Conservation (phyloP, 192 early-diverging fungal species). For the Mortierella claussenii region DNA sequence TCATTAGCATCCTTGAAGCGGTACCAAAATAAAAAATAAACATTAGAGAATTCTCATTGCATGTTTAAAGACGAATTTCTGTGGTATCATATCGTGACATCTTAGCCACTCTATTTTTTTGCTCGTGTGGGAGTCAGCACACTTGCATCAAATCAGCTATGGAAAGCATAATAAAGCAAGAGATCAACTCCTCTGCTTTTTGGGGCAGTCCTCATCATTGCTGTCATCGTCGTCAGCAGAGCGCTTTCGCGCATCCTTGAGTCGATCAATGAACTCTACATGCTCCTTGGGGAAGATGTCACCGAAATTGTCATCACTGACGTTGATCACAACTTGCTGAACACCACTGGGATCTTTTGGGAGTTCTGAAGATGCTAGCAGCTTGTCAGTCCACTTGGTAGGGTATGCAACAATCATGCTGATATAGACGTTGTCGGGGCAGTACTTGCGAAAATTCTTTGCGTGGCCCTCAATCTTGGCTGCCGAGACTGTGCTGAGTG, state of each 20-base stretch:
- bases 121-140: not conserved
- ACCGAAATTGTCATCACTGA: constrained; percentile 16
- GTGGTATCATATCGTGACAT: too few relatives aligned
- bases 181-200: too few relatives aligned
- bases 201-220: too few relatives aligned
- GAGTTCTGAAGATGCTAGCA: not conserved
- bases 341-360: not conserved
- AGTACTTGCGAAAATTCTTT: constrained; percentile 16
- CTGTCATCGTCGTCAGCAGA: constrained; percentile 9
- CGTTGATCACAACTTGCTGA: constrained; percentile 22
- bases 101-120: not conserved
- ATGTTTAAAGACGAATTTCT: too few relatives aligned
- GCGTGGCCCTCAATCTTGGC: constrained; percentile 8
- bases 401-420: constrained; percentile 19
- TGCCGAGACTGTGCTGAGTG: constrained; percentile 18
- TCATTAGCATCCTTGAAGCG: too few relatives aligned
- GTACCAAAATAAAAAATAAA: too few relatives aligned
- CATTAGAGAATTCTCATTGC: too few relatives aligned
- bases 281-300: constrained; percentile 24
- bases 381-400: constrained; percentile 5
- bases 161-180: too few relatives aligned
- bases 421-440: constrained; percentile 11
- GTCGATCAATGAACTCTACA: constrained; percentile 20
- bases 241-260: constrained; percentile 12
- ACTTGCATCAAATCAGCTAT: too few relatives aligned